Conservation (phyloP, 257 asterid genomes). For the Jacaranda mimosifolia region DNA sequence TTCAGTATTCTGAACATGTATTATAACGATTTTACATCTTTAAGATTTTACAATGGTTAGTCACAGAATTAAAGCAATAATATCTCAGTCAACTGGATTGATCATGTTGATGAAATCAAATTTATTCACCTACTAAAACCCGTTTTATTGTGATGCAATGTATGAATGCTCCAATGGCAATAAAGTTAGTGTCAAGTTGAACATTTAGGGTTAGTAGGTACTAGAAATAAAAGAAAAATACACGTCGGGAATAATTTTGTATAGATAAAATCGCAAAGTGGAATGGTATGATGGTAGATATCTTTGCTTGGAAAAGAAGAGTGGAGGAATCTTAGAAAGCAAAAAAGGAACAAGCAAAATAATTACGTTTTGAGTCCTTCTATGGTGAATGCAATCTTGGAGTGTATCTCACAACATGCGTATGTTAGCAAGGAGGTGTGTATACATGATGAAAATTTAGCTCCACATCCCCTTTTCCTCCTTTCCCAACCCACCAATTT, state of each 20-base stretch:
- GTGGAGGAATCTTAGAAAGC: constrained; percentile 65
- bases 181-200: too few relatives aligned
- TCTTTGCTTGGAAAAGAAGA: constrained; percentile 61
- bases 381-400: constrained; percentile 34
- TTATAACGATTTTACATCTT: too few relatives aligned
- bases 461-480: constrained; percentile 17
- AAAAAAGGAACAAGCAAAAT: constrained; percentile 49
- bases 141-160: too few relatives aligned
- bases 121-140: too few relatives aligned
- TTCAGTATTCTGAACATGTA: not conserved
- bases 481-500: not conserved
- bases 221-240: not conserved
- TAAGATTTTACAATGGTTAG: too few relatives aligned
- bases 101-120: too few relatives aligned
- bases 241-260: not conserved
- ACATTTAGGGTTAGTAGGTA: not conserved
- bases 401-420: constrained; percentile 40
- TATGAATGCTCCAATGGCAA: too few relatives aligned
- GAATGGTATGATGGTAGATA: constrained; percentile 29
- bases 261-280: constrained; percentile 20
- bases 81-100: too few relatives aligned
- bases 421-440: constrained; percentile 39
- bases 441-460: constrained; percentile 44
- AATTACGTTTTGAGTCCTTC: constrained; percentile 47
- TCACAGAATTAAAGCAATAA: too few relatives aligned